Base-by-base conservation (phyloP, 495 filamentous ascomycete species). In the Neurospora sp. region DNA sequence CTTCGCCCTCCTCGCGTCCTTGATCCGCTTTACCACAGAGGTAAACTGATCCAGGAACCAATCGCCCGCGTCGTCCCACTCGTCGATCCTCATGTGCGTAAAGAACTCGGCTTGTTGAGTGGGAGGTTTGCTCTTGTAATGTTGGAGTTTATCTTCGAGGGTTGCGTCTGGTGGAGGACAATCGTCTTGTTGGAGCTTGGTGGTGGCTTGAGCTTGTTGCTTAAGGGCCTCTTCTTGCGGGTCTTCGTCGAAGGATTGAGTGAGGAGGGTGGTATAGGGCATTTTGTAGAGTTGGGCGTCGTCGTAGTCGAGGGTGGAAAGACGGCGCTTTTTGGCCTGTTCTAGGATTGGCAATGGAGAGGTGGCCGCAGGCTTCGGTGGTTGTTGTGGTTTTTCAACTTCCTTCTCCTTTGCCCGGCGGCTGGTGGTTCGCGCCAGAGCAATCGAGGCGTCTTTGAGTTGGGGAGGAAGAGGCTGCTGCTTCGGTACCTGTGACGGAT, bases 1-100 rank as follows among this genome's bases (percentile, higher is more conserved):
- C 77, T 93, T 93, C 22, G 86, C 84, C 71, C 86, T 85, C 65
- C 93, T 83, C 39, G 89, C 83, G 0, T 88, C 83, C 72, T 88
- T 92, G 77, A 94, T 86, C 75, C 88, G 86, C 20, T 82, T 78
- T 73, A 94, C 83, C 20, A 94, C 79, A 9, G 85, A 83, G 7
- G 83, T 83, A 76, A 96, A 94, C 73, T 86, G 87, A 4, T 89
- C 88, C 16, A 95, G 81, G 48, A 97, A 88, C 84, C 91, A 90
- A 73, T 97, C 93, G 9, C 94, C 94, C 16, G 90, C 88, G 68
- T 91, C 85, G 78, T 97, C 94, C 91, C 94, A 96, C 78, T 95
- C 91, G 37, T 87, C 83, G 31, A 92, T 85, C 4, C 87, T 77
- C 77, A 97, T 82, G 6, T 85, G 85, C 11, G 85, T 81, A 74